phyloP scores from a whole-genome alignment of 202 grass and related monocot species.

The Saccharum hybrid region DNA sequence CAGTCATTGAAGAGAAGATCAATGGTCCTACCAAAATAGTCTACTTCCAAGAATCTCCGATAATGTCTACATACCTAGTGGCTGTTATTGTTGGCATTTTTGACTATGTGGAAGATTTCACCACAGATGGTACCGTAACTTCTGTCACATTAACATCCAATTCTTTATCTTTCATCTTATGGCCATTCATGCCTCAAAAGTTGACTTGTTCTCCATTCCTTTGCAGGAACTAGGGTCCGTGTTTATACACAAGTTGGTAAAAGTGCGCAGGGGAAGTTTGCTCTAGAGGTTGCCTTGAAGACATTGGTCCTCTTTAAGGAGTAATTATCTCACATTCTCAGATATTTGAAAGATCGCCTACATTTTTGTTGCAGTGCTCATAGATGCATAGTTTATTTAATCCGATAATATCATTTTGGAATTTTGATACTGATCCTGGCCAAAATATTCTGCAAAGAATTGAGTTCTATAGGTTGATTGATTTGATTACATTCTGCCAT shows the following conservation, averaged over 20 bases:
- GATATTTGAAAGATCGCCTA: slow-evolving; percentile 2
- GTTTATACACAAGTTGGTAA: slow-evolving; percentile 96
- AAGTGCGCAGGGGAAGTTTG: slow-evolving; percentile 88
- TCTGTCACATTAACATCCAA: slow-evolving; percentile 23
- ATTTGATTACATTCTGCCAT: slow-evolving; percentile 20
- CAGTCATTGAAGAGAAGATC: slow-evolving; percentile 77
- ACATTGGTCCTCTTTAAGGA: slow-evolving; percentile 93
- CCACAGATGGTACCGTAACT: slow-evolving; percentile 70
- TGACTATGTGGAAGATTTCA: slow-evolving; percentile 79
- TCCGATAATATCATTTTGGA: neutral
- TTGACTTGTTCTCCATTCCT: slow-evolving; percentile 15
- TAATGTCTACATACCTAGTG: slow-evolving; percentile 98
- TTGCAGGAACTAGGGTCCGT: slow-evolving; percentile 76
- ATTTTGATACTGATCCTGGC: slow-evolving; percentile 19
- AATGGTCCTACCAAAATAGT: slow-evolving; percentile 79
- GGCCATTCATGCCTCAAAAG: slow-evolving; percentile 23
- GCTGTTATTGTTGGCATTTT: slow-evolving; percentile 92
- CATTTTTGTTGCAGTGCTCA: slow-evolving; percentile 26
- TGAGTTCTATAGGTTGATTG: neutral
- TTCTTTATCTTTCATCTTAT: slow-evolving; percentile 40
- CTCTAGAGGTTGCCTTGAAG: slow-evolving; percentile 88
- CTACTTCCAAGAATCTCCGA: slow-evolving; percentile 82
- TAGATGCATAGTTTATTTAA: slow-evolving; percentile 20
- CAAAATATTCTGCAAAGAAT: slow-evolving; percentile 22
- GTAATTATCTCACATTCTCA: slow-evolving; percentile 57